Evolutionary conservation across 2,329 filamentous ascomycete species (phyloP), one percentile per base, ranked within the genome.

Genomic region (Zymoseptoria pseudotritici): DNA sequence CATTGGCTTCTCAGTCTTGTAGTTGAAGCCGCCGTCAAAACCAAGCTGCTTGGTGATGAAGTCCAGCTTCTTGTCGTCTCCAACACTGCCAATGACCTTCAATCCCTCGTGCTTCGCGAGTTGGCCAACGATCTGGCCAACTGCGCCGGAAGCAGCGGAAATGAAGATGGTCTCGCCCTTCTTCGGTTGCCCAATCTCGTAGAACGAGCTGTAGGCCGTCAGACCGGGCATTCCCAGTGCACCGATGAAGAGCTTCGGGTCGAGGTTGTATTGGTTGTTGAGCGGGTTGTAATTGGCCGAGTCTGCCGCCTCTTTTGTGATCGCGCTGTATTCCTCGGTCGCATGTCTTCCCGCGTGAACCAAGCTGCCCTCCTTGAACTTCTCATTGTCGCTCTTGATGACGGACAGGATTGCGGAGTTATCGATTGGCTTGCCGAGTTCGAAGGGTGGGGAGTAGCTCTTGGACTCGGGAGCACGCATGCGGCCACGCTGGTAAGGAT

Each of bases 131-230:
- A 94, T 73, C 74, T 92, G 88, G 3, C 91, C 90, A 2, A 95
- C 90, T 1, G 89, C 90, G 29, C 91, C 90, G 3, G 86, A 87
- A 0, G 90, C 90, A 2, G 89, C 87, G 60, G 85, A 89, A 66
- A 96, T 82, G 74, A 93, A 91, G 70, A 96, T 90, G 49, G 88
- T 92, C 75, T 91, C 87, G 51, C 87, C 88, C 75, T 87, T 85
- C 78, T 88, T 84, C 22, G 89, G 88, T 77, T 87, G 79, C 4
- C 87, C 88, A 58, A 91, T 89, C 64, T 86, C 86, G 73, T 90
- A 89, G 67, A 91, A 83, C 0, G 84, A 88, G 4, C 83, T 84
- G 77, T 87, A 92, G 0, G 88, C 89, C 0, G 89, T 91, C 66
- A 91, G 74, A 53, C 89, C 89, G 4, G 88, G 86, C 87, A 91